Base-by-base conservation (phyloP, 1,284 basidiomycete species). In the Malassezia slooffiae region DNA sequence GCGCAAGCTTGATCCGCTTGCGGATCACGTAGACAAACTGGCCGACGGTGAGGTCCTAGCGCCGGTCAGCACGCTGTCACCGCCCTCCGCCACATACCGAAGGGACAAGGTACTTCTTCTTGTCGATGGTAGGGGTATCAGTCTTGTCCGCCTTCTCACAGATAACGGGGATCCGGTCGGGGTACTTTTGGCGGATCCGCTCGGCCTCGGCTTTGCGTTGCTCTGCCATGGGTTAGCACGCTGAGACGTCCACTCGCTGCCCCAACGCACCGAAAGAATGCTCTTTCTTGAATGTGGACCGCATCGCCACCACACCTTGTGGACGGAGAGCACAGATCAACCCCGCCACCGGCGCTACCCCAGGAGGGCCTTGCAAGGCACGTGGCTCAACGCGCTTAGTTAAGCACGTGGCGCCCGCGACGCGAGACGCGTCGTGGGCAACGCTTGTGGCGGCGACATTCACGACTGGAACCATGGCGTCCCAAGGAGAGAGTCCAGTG, bases 21-120 rank as follows among this genome's bases (percentile, higher is more conserved):
- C 93, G 83, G 70, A 99, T 97, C 34, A 99, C 93, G 71, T 99
- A 99, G 50, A 99, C 93, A 70, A 99, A 99, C 72, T 99, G 65
- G 10, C 65, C 65, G 5, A 99, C 93, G 20, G 93, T 97, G 41
- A 97, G 75, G 74, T 99, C 91, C 85, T 93, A 66, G 23, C 10
- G 29, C 15, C 22, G 4, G 21, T 26, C 24, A 26, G 24, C 24
- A 12, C 12, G 24, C 24, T 8, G 34, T 36, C 2, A 30, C 16
- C 29, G 11, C 15, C 21, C 34, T 3, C 4, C 12, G 16, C 4
- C 3, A 44, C 50, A 16, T 41, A 56, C 54, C 41, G 89, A 91
- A 41, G 93, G 93, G 3, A 97, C 93, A 34, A 99, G 77, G 65
- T 97, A 99, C 77, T 97, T 99, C 85, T 97, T 97, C 85, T 99